These are phyloP conservation scores for Linum usitatissimum DNA, from an alignment of 345 rosid species.

Conservation along the genomic window DNA sequence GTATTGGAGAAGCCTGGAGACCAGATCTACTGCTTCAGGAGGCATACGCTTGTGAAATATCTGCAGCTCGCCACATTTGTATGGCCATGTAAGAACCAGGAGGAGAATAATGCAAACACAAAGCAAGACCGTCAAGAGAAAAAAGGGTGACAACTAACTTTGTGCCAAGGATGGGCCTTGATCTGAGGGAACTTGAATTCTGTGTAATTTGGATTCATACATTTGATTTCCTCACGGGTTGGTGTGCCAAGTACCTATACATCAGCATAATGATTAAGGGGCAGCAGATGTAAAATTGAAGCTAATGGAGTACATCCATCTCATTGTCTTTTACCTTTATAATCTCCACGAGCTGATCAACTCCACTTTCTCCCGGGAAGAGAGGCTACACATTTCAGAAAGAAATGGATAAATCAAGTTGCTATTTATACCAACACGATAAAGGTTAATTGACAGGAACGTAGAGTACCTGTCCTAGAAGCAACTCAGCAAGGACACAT, in stretches of 20 bases:
- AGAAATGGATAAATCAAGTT: background rate
- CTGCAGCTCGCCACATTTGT: constrained; percentile 24
- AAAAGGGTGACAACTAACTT: constrained; percentile 33
- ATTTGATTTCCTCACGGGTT: constrained; percentile 93
- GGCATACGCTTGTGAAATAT: constrained; percentile 96
- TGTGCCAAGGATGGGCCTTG: constrained; percentile 99
- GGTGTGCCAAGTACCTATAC: constrained; percentile 92
- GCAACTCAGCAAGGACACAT: constrained; percentile 87
- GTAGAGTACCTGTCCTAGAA: constrained; percentile 71
- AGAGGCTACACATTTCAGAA: constrained; percentile 43
- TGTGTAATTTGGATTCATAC: constrained; percentile 97
- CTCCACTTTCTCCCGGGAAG: constrained; percentile 96
- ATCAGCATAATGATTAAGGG: constrained; percentile 1
- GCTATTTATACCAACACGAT: too few species aligned
- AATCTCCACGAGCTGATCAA: constrained; percentile 95
- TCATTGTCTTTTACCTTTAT: constrained; percentile 47
- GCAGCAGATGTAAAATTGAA: background rate
- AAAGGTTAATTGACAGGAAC: background rate
- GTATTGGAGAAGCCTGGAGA: constrained; percentile 89
- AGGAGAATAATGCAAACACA: background rate
- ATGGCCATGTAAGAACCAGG: background rate
- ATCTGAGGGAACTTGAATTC: constrained; percentile 98
- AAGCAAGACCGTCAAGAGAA: background rate
- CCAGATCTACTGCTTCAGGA: constrained; percentile 94
- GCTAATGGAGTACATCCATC: background rate